These are phyloP conservation scores for Kurtzmaniella fragi DNA, from an alignment of 805 yeast genomes.

Conservation along the genomic window DNA sequence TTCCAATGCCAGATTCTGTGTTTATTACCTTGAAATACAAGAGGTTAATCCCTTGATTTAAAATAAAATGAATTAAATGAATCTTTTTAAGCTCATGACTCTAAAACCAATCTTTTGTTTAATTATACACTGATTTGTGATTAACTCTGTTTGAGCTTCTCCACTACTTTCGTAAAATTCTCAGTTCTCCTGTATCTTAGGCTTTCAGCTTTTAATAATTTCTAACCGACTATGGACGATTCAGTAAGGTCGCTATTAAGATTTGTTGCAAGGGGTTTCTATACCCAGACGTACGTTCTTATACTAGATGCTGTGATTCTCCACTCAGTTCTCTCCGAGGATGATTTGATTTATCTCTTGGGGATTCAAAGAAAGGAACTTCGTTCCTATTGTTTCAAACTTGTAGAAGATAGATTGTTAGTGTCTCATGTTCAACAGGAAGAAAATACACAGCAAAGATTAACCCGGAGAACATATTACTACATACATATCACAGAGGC, in stretches of 20 bases:
- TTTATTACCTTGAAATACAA: too few species aligned
- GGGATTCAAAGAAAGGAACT: slow-evolving; percentile 85
- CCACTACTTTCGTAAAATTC: too few species aligned
- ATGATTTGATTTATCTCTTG: slow-evolving; percentile 75
- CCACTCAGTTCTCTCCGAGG: slow-evolving; percentile 90
- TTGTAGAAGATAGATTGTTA: slow-evolving; percentile 80
- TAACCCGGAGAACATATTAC: slow-evolving; percentile 73
- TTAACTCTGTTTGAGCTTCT: too few species aligned
- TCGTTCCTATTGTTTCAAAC: slow-evolving; percentile 71
- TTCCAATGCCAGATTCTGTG: too few species aligned
- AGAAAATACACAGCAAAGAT: slow-evolving; percentile 51
- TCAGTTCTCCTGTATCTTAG: too few species aligned
- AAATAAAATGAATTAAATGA: too few species aligned
- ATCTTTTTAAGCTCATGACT: too few species aligned
- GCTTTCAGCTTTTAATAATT: too few species aligned
- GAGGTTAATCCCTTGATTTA: too few species aligned
- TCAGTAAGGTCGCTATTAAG: slow-evolving; percentile 55
- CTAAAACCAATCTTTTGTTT: too few species aligned
- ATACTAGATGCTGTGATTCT: slow-evolving; percentile 81
- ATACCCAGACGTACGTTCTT: slow-evolving; percentile 75
- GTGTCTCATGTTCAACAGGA: slow-evolving; percentile 64
- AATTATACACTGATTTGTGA: too few species aligned
- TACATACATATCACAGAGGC: slow-evolving; percentile 90
- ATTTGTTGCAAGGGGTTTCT: slow-evolving; percentile 82
- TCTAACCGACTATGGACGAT: slow-evolving; percentile 37